A percentile compares a stretch with the other conserved stretches of the same genome.
These are phyloP conservation scores for Cetradonia linearis DNA, from an alignment of 495 filamentous ascomycete species.

Conservation along the genomic window DNA sequence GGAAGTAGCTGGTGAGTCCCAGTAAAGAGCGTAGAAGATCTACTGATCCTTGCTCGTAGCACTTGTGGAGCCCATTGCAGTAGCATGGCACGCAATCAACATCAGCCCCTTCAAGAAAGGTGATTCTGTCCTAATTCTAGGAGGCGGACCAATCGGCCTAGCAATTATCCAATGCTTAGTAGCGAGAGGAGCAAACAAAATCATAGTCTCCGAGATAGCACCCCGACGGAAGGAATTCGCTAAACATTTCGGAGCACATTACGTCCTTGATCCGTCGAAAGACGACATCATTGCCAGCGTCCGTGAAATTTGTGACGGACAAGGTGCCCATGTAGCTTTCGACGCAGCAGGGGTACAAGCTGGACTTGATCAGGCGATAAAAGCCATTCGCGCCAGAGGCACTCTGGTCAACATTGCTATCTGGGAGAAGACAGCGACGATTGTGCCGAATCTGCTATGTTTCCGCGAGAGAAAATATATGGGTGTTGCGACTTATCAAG, in stretches of 20 bases:
- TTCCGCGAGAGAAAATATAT: conserved; percentile 39
- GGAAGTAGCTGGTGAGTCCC: conserved; percentile 38
- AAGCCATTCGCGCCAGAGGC: conserved; percentile 40
- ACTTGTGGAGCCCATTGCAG: conserved; percentile 51
- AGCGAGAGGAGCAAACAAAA: conserved; percentile 38
- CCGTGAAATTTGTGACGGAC: conserved; percentile 36
- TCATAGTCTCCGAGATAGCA: conserved; percentile 48
- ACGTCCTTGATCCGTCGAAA: conserved; percentile 45
- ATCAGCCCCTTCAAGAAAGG: conserved; percentile 39
- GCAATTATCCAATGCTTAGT: conserved; percentile 48
- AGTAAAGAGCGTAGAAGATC: neutral
- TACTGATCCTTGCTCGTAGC: conserved; percentile 28
- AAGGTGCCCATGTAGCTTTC: conserved; percentile 46
- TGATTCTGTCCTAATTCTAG: conserved; percentile 46
- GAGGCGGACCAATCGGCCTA: conserved; percentile 56
- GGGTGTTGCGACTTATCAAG: conserved; percentile 44
- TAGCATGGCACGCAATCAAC: conserved; percentile 58
- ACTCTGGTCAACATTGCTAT: conserved; percentile 54
- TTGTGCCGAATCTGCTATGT: conserved; percentile 41
- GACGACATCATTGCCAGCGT: conserved; percentile 40
- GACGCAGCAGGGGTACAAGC: conserved; percentile 48
- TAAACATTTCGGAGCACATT: conserved; percentile 42
- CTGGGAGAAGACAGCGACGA: conserved; percentile 44
- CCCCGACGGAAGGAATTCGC: conserved; percentile 40
- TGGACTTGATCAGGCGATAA: conserved; percentile 41